Percentiles rank a stretch among this genome's conserved stretches.
phyloP scores from a whole-genome alignment of 2,329 filamentous ascomycete species.

The Trichoderma aggressivum region DNA sequence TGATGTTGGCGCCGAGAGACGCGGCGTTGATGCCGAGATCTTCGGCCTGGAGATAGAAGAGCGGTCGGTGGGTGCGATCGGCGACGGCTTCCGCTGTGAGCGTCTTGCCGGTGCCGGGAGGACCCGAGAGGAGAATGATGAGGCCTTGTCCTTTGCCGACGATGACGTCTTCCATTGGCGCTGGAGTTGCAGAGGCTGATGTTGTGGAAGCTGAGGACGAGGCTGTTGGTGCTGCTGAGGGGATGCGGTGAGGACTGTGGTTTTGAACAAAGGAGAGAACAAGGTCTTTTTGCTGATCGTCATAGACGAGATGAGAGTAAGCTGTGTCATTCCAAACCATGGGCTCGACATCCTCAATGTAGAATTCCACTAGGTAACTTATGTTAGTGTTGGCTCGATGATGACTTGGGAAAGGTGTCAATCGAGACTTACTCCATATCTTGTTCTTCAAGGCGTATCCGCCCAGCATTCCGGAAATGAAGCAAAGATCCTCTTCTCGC shows the following conservation, averaged over 20 bases:
- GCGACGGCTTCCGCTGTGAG: slow-evolving; percentile 44
- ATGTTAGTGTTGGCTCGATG: neutral
- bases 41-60: slow-evolving; percentile 45
- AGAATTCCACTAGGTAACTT: slow-evolving; percentile 31
- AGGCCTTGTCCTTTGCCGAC: slow-evolving; percentile 43
- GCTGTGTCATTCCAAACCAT: slow-evolving; percentile 45
- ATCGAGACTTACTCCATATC: slow-evolving; percentile 37
- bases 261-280: slow-evolving; percentile 47
- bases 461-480: slow-evolving; percentile 39
- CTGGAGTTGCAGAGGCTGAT: slow-evolving; percentile 5
- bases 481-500: slow-evolving; percentile 38
- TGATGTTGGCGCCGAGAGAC: slow-evolving; percentile 45
- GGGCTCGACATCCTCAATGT: slow-evolving; percentile 40
- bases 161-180: slow-evolving; percentile 39
- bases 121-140: slow-evolving; percentile 44
- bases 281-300: slow-evolving; percentile 46
- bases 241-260: slow-evolving; percentile 29
- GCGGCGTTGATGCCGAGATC: slow-evolving; percentile 46
- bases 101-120: slow-evolving; percentile 47
- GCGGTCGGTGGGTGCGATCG: slow-evolving; percentile 41
- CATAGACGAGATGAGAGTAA: slow-evolving; percentile 46
- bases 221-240: neutral
- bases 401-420: neutral
- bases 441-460: slow-evolving; percentile 48
- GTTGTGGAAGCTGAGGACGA: neutral